Evolutionary conservation across 331 rosid genomes (phyloP).

Genomic region (Malus hybrid): DNA sequence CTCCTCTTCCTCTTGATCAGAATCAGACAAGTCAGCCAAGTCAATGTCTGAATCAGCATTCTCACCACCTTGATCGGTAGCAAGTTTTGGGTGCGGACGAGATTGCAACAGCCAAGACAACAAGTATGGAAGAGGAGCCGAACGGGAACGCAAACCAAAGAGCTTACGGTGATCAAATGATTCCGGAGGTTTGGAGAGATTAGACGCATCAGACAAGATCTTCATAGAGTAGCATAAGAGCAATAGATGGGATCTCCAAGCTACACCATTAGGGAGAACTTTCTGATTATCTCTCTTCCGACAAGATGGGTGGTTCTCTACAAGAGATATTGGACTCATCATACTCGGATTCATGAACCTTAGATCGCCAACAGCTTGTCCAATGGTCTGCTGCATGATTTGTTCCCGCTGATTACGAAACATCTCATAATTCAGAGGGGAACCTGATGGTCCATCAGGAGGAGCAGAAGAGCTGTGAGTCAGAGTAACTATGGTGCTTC

Average conservation of each 20-base stretch:
- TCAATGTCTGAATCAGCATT: constrained; percentile 82
- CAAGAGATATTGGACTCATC: constrained; percentile 82
- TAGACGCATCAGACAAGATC: constrained; percentile 64
- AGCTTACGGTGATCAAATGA: constrained; percentile 65
- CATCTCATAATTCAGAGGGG: constrained; percentile 77
- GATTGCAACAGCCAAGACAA: constrained; percentile 80
- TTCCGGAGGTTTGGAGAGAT: constrained; percentile 65
- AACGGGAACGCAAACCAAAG: constrained; percentile 76
- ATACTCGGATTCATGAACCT: constrained; percentile 69
- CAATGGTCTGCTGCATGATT: constrained; percentile 79
- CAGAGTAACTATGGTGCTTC: constrained; percentile 62
- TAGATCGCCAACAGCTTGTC: constrained; percentile 87
- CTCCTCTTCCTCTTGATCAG: constrained; percentile 76
- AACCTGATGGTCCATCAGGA: constrained; percentile 88
- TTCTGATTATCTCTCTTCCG: constrained; percentile 88
- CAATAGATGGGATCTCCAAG: constrained; percentile 75
- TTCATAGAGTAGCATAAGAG: constrained; percentile 78
- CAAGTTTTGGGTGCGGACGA: constrained; percentile 74
- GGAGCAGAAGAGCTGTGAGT: constrained; percentile 94
- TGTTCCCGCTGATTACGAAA: constrained; percentile 90
- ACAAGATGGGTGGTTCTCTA: constrained; percentile 91
- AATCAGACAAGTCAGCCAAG: constrained; percentile 71
- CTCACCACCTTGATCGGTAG: constrained; percentile 80
- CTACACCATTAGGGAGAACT: constrained; percentile 88
- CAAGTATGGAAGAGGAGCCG: constrained; percentile 83